A percentile compares a stretch with the other conserved stretches of the same genome.
Conservation (phyloP, 164 flowering plant genomes). For the Kalanchoe fedtschenkoi region DNA sequence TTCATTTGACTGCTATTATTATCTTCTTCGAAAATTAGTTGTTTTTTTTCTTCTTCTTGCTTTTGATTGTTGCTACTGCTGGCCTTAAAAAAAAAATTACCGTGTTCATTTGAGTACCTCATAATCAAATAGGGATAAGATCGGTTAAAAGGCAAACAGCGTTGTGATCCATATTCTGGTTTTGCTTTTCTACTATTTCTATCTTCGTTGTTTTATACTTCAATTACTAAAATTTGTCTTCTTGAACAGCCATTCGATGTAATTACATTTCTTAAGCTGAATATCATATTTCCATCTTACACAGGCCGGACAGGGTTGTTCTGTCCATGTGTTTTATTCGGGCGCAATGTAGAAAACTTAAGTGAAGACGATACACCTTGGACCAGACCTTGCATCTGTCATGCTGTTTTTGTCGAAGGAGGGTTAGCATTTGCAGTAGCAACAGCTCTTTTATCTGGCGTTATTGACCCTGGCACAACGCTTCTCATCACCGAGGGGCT, state of each 20-base stretch:
- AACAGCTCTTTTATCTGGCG: constrained; percentile 31
- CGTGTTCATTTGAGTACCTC: neutral
- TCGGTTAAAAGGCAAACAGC: too few relatives aligned
- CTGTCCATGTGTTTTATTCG: constrained; percentile 59
- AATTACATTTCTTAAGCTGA: too few relatives aligned
- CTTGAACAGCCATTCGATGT: neutral
- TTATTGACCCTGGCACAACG: constrained; percentile 37
- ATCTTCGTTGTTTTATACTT: too few relatives aligned
- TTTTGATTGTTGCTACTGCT: neutral
- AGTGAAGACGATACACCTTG: constrained; percentile 35
- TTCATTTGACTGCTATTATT: neutral
- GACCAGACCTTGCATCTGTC: constrained; percentile 40
- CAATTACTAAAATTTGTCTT: neutral
- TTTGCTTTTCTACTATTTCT: neutral
- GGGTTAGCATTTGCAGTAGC: constrained; percentile 39
- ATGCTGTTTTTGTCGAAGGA: constrained; percentile 47
- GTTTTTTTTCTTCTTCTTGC: neutral
- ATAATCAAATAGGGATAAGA: too few relatives aligned
- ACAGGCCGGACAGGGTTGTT: constrained; percentile 47
- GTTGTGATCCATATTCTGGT: neutral
- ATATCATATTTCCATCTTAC: neutral
- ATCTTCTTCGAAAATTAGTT: neutral
- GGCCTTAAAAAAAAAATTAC: too few relatives aligned
- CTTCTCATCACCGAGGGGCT: constrained; percentile 44
- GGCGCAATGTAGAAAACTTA: constrained; percentile 37